A percentile compares a stretch with the other conserved stretches of the same genome.
Evolutionary conservation across 148 eudicot genomes (phyloP).

Genomic region (Heliosperma pusillum): DNA sequence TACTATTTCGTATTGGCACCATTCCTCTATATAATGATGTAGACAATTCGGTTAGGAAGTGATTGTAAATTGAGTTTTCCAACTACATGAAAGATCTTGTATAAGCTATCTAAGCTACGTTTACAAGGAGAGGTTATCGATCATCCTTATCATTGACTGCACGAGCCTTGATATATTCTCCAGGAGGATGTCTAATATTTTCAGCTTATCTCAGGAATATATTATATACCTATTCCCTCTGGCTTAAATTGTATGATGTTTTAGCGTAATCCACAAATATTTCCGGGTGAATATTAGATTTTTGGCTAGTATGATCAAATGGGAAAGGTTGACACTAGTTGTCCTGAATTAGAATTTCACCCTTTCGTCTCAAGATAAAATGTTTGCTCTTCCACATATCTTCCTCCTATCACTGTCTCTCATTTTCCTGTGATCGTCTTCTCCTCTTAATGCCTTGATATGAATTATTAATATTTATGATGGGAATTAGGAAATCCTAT

Average conservation of each 20-base stretch:
- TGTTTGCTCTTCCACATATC: background rate
- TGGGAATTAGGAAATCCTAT: too few species aligned
- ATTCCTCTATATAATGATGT: background rate
- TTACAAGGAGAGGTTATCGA: background rate
- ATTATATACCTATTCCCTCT: background rate
- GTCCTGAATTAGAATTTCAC: background rate
- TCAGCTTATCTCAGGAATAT: background rate
- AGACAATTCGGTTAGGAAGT: background rate
- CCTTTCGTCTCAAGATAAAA: background rate
- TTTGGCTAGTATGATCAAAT: background rate
- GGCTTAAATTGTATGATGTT: background rate
- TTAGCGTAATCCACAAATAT: background rate
- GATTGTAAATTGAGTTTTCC: slow-evolving; percentile 4
- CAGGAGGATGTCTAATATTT: background rate
- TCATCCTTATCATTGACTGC: slow-evolving; percentile 5
- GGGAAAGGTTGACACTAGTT: background rate
- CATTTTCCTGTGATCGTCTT: background rate
- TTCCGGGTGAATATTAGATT: too few species aligned
- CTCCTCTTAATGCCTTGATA: too few species aligned
- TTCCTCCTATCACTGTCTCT: background rate
- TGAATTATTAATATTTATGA: too few species aligned
- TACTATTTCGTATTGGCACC: background rate
- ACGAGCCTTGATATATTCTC: background rate
- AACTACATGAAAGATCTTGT: background rate
- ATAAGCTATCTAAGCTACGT: background rate